Conservation (phyloP, 352 stramenopile species). For the Phytophthora podocarpi region DNA sequence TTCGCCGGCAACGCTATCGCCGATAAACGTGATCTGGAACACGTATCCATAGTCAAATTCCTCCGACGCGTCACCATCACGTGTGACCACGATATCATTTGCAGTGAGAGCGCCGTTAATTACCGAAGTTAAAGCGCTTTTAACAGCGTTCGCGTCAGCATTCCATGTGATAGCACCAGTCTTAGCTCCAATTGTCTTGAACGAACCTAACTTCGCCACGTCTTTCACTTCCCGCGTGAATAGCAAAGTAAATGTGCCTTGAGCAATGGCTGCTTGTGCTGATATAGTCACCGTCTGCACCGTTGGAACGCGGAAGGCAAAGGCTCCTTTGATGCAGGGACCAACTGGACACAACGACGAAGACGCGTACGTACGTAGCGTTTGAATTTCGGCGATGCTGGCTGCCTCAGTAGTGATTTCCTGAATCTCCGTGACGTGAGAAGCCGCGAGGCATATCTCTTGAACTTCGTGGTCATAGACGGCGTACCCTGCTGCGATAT, state of each 20-base stretch:
- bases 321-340: conserved; percentile 53
- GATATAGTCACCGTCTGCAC: conserved; percentile 75
- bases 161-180: conserved; percentile 50
- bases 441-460: conserved; percentile 67
- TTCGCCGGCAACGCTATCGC: conserved; percentile 68
- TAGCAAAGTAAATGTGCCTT: conserved; percentile 53
- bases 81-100: conserved; percentile 72
- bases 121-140: conserved; percentile 32
- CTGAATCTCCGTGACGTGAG: conserved; percentile 77
- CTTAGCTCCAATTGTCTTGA: conserved; percentile 27
- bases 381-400: conserved; percentile 74
- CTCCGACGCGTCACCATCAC: conserved; percentile 63
- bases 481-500: conserved; percentile 61
- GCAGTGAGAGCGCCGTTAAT: conserved; percentile 36
- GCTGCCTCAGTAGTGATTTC: conserved; percentile 63
- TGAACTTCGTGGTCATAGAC: conserved; percentile 70
- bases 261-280: conserved; percentile 49
- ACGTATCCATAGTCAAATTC: conserved; percentile 73
- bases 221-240: conserved; percentile 43
- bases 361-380: conserved; percentile 53
- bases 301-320: conserved; percentile 77
- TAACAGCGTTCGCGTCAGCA: conserved; percentile 41
- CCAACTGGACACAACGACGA: conserved; percentile 48
- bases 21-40: conserved; percentile 80
- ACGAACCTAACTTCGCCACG: conserved; percentile 27